Percentiles rank a stretch among this genome's conserved stretches.
phyloP scores from a whole-genome alignment of 768 basidiomycete species.

The Lactifluus rugatus region DNA sequence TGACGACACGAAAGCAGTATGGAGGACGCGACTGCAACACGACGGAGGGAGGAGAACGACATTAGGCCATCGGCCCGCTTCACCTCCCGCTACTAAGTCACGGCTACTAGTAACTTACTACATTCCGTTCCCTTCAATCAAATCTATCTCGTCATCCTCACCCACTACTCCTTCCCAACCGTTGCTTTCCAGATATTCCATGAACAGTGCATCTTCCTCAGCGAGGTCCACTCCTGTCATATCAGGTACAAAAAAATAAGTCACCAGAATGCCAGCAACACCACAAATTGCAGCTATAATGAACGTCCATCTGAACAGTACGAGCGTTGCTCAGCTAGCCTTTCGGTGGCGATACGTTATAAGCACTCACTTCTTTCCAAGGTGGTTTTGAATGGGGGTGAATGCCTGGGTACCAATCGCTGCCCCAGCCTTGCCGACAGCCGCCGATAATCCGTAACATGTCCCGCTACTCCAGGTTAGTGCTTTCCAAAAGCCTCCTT shows the following conservation, averaged over 20 bases:
- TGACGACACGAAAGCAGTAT: neutral
- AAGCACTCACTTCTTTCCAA: conserved; percentile 47
- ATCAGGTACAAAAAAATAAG: conserved; percentile 60
- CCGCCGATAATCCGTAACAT: conserved; percentile 60
- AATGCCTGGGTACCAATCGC: conserved; percentile 64
- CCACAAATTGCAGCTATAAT: conserved; percentile 64
- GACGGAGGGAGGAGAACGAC: conserved; percentile 9
- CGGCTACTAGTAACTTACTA: too few relatives aligned
- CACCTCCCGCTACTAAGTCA: too few relatives aligned
- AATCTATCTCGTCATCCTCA: conserved; percentile 36
- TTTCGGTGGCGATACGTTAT: neutral
- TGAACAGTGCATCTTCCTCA: conserved; percentile 55
- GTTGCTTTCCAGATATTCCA: conserved; percentile 48
- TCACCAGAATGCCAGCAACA: conserved; percentile 48
- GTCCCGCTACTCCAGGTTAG: conserved; percentile 38
- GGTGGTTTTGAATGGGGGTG: conserved; percentile 55
- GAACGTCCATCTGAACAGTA: conserved; percentile 45
- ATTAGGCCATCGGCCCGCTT: conserved; percentile 1
- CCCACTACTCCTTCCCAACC: conserved; percentile 61
- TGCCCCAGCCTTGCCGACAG: conserved; percentile 61
- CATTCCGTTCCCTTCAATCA: neutral
- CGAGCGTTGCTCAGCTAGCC: neutral
- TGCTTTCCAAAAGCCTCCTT: neutral
- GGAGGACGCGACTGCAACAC: neutral
- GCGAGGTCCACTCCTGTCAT: conserved; percentile 58